These are phyloP conservation scores for Themeda triandra DNA, from an alignment of 176 grass and related monocot species.

Conservation along the genomic window DNA sequence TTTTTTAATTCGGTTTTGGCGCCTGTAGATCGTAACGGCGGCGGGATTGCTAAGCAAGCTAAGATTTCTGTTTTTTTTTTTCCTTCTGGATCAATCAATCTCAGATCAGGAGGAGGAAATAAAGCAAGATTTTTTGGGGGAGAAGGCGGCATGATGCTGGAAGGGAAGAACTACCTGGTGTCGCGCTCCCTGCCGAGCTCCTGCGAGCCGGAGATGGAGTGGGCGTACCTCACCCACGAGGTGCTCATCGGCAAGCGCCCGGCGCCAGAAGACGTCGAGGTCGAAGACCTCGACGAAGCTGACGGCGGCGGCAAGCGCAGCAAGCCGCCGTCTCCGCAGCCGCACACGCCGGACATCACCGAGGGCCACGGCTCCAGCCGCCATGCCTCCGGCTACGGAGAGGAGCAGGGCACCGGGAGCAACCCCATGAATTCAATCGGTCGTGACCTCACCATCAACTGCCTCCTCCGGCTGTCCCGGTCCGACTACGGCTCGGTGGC, in stretches of 20 bases:
- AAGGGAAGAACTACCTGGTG: conserved; percentile 59
- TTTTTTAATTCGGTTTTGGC: neutral
- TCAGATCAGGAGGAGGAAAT: conserved; percentile 19
- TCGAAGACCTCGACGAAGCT: conserved; percentile 34
- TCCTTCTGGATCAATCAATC: conserved; percentile 17
- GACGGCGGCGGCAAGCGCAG: conserved; percentile 53
- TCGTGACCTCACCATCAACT: conserved; percentile 72
- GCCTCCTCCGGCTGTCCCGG: conserved; percentile 70
- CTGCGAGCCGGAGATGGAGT: conserved; percentile 57
- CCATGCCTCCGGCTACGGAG: neutral
- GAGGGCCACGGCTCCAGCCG: conserved; percentile 37
- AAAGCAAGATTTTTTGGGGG: neutral
- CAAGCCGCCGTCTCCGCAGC: conserved; percentile 74
- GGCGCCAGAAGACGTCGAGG: conserved; percentile 36
- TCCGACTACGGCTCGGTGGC: conserved; percentile 80
- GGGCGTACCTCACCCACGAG: conserved; percentile 40
- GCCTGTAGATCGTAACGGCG: conserved; percentile 29
- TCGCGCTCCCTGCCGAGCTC: conserved; percentile 53
- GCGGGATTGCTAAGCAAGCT: conserved; percentile 18
- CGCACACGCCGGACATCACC: conserved; percentile 69
- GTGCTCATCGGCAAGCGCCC: conserved; percentile 57
- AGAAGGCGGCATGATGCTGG: conserved; percentile 60
- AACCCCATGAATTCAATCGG: conserved; percentile 71
- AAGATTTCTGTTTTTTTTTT: neutral
- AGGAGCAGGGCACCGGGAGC: conserved; percentile 31